Evolutionary conservation across 1,284 basidiomycete species (phyloP).

Genomic region (Omphalotus olearius): DNA sequence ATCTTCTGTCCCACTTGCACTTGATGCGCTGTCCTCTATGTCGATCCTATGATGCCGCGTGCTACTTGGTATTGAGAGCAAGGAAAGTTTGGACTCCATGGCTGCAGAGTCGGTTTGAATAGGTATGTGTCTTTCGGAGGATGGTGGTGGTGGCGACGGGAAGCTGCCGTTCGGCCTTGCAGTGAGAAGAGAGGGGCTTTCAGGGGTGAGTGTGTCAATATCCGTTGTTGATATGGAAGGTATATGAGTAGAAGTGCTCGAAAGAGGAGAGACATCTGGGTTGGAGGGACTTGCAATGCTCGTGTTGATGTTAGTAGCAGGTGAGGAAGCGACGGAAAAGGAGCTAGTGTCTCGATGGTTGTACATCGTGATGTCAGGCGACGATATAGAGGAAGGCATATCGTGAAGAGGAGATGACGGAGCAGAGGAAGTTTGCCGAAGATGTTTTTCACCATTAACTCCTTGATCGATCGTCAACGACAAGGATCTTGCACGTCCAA

Average conservation of each 20-base stretch:
- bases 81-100: constrained; percentile 7
- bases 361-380: constrained; percentile 19
- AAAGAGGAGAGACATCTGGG: background rate
- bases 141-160: background rate
- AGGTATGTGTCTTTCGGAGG: background rate
- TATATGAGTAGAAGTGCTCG: constrained; percentile 26
- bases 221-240: constrained; percentile 48
- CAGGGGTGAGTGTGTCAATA: constrained; percentile 29
- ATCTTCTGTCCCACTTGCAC: background rate
- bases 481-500: background rate
- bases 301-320: background rate
- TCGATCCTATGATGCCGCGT: background rate
- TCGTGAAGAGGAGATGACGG: constrained; percentile 21
- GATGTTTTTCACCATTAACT: background rate
- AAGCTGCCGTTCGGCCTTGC: constrained; percentile 10
- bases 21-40: background rate
- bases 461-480: background rate
- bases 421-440: constrained; percentile 19
- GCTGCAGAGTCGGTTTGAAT: background rate
- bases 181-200: constrained; percentile 26
- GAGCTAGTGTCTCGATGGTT: constrained; percentile 21
- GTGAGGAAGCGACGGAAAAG: constrained; percentile 27
- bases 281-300: background rate
- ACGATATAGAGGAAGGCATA: constrained; percentile 22
- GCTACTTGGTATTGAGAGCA: constrained; percentile 17